Percentiles rank a stretch among this genome's conserved stretches.
Conservation (phyloP, 148 eudicot species). For the Euryodendron excelsum region DNA sequence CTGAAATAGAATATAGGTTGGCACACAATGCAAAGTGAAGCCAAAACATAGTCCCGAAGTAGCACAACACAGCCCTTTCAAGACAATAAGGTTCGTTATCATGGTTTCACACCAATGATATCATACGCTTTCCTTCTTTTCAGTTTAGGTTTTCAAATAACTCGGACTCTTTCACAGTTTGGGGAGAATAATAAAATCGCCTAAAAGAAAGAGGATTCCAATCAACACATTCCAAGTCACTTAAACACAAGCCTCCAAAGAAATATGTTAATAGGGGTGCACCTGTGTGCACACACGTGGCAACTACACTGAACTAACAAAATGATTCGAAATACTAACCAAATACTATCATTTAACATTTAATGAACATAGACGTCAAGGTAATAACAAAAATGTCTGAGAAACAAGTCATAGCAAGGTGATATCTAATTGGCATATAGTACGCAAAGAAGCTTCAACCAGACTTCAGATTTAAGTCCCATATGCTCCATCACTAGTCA, state of each 20-base stretch:
- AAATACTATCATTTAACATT: not conserved
- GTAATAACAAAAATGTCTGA: not conserved
- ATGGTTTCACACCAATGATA: not conserved
- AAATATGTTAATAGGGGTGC: not conserved
- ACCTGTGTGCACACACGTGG: not conserved
- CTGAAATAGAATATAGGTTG: not conserved
- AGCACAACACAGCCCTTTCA: not conserved
- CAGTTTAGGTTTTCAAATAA: not conserved
- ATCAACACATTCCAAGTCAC: conserved; percentile 1
- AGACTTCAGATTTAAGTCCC: not conserved
- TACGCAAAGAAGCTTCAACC: not conserved
- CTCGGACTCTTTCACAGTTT: not conserved
- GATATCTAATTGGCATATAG: not conserved
- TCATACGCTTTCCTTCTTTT: not conserved
- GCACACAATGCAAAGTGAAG: not conserved
- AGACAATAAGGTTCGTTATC: not conserved
- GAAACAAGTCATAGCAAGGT: not conserved
- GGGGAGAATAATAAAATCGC: not conserved
- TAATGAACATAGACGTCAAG: not conserved
- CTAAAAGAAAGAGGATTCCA: not conserved
- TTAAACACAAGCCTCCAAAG: not conserved
- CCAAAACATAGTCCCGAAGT: not conserved
- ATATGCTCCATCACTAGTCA: not conserved
- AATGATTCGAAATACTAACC: not conserved
- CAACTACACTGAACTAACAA: not conserved